Base-by-base conservation (phyloP, 345 rosid genomes). In the Populus euphratica region DNA sequence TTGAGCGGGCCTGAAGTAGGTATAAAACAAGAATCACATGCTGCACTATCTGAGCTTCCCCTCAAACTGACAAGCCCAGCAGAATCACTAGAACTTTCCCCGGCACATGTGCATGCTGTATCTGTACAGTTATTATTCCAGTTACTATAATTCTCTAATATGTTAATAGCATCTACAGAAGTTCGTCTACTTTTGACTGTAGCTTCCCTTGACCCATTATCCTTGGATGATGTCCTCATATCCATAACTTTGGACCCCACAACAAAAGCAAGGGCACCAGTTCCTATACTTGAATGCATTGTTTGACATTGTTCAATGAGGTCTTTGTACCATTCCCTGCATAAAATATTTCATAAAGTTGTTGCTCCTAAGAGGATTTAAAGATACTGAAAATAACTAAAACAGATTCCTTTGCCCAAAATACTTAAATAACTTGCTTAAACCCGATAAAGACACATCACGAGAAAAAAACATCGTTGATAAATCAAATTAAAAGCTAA, bases 161-260 rank as follows among this genome's bases (percentile, higher is more conserved):
- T 86, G 68, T 88, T 88, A 76, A 87, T 72, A 74, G 69, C 82
- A 77, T 82, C 87, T 73, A 75, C 9, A 68, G 86, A 86, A 77
- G 80, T 78, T 80, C 81, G 81, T 77, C 83, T 80, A 82, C 73
- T 76, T 84, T 85, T 87, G 78, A 77, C 80, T 70, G 86, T 78
- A 76, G 78, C 83, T 86, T 84, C 92, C 75, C 76, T 85, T 52
- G 47, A 83, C 5, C 68, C 35, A 72, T 86, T 96, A 89, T 85
- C 88, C 78, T 89, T 94, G 83, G 92, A 92, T 68, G 91, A 83
- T 80, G 88, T 89, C 85, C 98, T 86, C 88, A 91, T 87, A 82
- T 94, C 98, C 98, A 94, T 89, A 80, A 94, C 92, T 84, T 94
- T 94, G 77, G 98, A 92, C 41, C 98, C 97, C 82, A 91, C 96